These are phyloP conservation scores for Ampelomyces quisqualis DNA, from an alignment of 2,329 filamentous ascomycete species.

Conservation along the genomic window DNA sequence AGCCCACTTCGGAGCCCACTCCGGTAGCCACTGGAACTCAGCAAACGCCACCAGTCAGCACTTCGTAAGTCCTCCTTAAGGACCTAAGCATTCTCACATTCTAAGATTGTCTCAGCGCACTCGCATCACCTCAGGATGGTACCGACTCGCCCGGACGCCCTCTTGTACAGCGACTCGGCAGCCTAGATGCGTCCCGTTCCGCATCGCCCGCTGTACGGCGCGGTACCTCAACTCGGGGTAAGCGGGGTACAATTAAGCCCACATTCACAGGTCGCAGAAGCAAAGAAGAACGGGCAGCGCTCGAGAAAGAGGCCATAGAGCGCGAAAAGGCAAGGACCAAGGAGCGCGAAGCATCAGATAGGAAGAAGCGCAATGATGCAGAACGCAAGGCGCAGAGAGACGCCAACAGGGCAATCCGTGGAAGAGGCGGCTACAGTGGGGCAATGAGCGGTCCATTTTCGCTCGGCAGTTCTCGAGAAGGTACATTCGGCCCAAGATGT, in stretches of 20 bases:
- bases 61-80: conserved; percentile 13
- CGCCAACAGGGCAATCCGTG: conserved; percentile 28
- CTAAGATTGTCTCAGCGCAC: conserved; percentile 14
- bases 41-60: conserved; percentile 8
- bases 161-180: conserved; percentile 31
- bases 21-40: conserved; percentile 17
- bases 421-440: conserved; percentile 48
- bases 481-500: conserved; percentile 12
- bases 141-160: conserved; percentile 23
- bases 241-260: conserved; percentile 39
- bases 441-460: conserved; percentile 49
- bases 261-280: conserved; percentile 49
- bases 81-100: background rate
- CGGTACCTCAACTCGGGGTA: conserved; percentile 28
- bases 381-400: conserved; percentile 24
- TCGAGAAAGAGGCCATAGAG: conserved; percentile 44
- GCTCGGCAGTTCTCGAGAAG: conserved; percentile 29
- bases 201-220: conserved; percentile 35
- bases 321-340: conserved; percentile 43
- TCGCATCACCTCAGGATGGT: conserved; percentile 17
- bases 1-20: conserved; percentile 13
- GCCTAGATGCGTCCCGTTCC: conserved; percentile 33
- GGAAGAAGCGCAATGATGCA: conserved; percentile 25
- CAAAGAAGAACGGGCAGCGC: conserved; percentile 48
- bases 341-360: conserved; percentile 35